These are phyloP conservation scores for Spirogloea muscicola DNA, from an alignment of 139 green algal species.

Conservation along the genomic window DNA sequence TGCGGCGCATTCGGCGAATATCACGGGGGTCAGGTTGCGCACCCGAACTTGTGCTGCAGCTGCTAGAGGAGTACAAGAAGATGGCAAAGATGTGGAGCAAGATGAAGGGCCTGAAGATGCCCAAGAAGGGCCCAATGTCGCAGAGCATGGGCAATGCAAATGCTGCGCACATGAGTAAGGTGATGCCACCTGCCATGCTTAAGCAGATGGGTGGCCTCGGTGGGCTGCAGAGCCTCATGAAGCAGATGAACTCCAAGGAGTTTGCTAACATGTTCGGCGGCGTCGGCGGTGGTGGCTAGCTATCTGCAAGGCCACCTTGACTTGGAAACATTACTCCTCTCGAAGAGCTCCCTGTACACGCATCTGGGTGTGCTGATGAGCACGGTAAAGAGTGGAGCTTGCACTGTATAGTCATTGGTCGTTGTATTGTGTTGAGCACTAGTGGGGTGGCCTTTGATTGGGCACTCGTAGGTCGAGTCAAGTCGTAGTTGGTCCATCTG, in stretches of 20 bases:
- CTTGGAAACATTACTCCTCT: no score
- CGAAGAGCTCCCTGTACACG: no score
- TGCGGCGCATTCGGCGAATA: conserved; percentile 41
- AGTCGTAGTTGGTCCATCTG: no score
- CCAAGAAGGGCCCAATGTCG: conserved; percentile 73
- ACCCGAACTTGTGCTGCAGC: conserved; percentile 55
- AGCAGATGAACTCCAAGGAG: conserved; percentile 38
- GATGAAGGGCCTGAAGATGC: conserved; percentile 89
- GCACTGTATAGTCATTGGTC: no score
- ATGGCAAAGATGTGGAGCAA: conserved; percentile 80
- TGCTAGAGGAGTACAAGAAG: conserved; percentile 90
- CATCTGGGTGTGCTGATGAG: no score
- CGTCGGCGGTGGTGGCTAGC: neutral
- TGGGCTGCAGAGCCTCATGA: conserved; percentile 76
- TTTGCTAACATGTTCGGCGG: neutral
- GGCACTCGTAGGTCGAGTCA: no score
- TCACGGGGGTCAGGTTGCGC: conserved; percentile 37
- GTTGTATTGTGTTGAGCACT: no score
- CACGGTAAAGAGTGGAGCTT: no score
- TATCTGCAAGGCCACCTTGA: no score
- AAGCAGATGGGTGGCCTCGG: conserved; percentile 89
- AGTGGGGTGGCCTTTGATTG: no score
- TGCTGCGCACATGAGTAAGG: conserved; percentile 73
- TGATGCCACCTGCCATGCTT: conserved; percentile 87
- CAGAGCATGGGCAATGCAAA: conserved; percentile 50